These are phyloP conservation scores for Hypericum perforatum DNA, from an alignment of 345 rosid genomes.

Conservation along the genomic window DNA sequence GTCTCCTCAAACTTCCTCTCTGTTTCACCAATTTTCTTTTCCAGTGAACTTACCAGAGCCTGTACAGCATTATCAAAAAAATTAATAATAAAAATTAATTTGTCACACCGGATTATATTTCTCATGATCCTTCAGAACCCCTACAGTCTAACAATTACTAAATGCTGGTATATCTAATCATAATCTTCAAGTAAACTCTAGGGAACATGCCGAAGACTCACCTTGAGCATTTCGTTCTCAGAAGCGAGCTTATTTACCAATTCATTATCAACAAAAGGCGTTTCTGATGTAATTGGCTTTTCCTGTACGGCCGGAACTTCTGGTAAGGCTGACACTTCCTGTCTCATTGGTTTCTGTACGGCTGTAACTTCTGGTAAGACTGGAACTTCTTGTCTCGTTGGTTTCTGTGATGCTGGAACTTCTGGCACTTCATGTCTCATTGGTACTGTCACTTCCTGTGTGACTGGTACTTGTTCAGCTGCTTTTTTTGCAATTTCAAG, in stretches of 20 bases:
- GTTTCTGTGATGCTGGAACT: no score
- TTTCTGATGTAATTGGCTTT: conserved; percentile 1
- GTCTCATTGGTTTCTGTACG: no score
- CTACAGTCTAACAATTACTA: no score
- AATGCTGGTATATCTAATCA: no score
- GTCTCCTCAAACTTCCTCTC: conserved; percentile 9
- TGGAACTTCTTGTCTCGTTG: no score
- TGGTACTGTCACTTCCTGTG: conserved; percentile 8
- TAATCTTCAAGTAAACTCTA: no score
- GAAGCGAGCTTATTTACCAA: conserved; percentile 5
- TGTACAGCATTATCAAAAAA: not conserved
- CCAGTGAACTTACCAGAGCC: conserved; percentile 3
- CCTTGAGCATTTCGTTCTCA: conserved; percentile 10
- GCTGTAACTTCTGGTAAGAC: no score
- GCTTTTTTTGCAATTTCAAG: conserved; percentile 28
- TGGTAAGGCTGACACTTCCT: no score
- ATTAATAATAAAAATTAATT: not conserved
- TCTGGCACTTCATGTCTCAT: no score
- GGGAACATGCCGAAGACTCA: not conserved
- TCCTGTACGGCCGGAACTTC: no score
- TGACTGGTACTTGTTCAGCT: conserved; percentile 11
- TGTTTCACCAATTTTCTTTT: conserved; percentile 10
- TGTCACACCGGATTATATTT: no score
- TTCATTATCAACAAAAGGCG: conserved; percentile 1
- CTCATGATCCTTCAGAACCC: no score